Evolutionary conservation across 768 basidiomycete species (phyloP).

Genomic region (Lentinus tigrinus): DNA sequence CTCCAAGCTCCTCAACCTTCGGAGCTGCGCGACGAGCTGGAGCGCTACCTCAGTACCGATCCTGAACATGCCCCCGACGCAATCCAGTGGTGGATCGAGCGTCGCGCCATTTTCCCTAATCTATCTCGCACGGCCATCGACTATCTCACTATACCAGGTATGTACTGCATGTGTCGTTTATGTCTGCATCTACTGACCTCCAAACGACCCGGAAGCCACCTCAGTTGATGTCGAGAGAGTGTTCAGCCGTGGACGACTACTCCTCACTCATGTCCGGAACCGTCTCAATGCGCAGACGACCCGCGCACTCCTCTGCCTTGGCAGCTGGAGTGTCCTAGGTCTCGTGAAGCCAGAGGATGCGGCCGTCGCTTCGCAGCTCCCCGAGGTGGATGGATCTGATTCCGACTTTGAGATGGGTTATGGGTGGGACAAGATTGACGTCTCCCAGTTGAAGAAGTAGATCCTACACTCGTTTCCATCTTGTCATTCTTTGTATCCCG

Average conservation of each 20-base stretch:
- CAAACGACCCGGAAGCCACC: conserved; percentile 5
- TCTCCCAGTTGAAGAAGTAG: neutral
- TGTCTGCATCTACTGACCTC: neutral
- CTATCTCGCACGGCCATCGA: conserved; percentile 9
- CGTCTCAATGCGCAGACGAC: conserved; percentile 15
- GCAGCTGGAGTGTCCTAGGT: conserved; percentile 23
- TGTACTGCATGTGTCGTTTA: neutral
- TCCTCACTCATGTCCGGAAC: conserved; percentile 10
- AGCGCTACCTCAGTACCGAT: conserved; percentile 27
- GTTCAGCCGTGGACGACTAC: conserved; percentile 13
- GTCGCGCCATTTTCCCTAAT: conserved; percentile 22
- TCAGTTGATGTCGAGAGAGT: conserved; percentile 8
- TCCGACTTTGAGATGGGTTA: neutral
- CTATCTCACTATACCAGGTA: neutral
- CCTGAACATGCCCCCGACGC: conserved; percentile 24
- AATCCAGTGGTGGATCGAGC: conserved; percentile 34
- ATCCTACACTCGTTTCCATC: no score
- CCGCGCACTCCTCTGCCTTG: conserved; percentile 32
- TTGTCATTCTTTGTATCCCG: no score
- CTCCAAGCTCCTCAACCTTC: conserved; percentile 1
- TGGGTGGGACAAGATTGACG: neutral
- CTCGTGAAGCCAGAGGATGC: neutral
- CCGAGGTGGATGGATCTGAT: neutral
- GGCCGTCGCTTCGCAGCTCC: neutral
- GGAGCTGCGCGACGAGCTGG: conserved; percentile 27